phyloP scores from a whole-genome alignment of 2,329 filamentous ascomycete species.

The Sclerotinia glacialis region DNA sequence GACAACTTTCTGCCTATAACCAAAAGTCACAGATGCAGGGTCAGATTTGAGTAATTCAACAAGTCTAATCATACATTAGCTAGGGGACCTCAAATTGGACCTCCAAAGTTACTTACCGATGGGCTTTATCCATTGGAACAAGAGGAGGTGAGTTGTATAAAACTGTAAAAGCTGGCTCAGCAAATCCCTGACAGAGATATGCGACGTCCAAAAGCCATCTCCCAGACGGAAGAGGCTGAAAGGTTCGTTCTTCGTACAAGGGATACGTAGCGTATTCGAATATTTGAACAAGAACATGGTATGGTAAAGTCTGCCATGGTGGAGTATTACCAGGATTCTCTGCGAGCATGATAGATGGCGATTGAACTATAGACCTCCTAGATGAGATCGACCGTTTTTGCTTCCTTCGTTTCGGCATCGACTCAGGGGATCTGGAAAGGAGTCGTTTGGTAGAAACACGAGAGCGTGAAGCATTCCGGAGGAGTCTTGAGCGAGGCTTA shows the following conservation, averaged over 20 bases:
- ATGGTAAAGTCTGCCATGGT: constrained; percentile 61
- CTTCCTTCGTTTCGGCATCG: constrained; percentile 29
- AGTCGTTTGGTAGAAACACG: constrained; percentile 16
- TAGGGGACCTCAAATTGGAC: too few species aligned
- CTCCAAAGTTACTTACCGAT: constrained; percentile 35
- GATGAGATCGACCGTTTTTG: constrained; percentile 20
- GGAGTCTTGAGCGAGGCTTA: neutral
- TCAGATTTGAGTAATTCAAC: constrained; percentile 52
- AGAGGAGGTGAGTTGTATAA: constrained; percentile 70
- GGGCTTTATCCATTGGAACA: constrained; percentile 49
- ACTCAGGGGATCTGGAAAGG: constrained; percentile 22
- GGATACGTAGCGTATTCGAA: constrained; percentile 65
- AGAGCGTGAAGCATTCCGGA: neutral
- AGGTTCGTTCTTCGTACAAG: constrained; percentile 46
- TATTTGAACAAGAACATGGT: constrained; percentile 66
- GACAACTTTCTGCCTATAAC: constrained; percentile 38
- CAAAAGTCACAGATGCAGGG: constrained; percentile 32
- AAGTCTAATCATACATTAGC: constrained; percentile 23
- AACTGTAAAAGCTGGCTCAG: constrained; percentile 69
- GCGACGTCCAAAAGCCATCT: constrained; percentile 66
- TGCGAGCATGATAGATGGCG: neutral
- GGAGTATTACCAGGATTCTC: constrained; percentile 45
- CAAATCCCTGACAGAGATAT: constrained; percentile 60
- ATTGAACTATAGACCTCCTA: constrained; percentile 13
- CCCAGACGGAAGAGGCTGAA: constrained; percentile 45